These are phyloP conservation scores for Paratinospora sagittata DNA, from an alignment of 164 flowering plant species.

Conservation along the genomic window DNA sequence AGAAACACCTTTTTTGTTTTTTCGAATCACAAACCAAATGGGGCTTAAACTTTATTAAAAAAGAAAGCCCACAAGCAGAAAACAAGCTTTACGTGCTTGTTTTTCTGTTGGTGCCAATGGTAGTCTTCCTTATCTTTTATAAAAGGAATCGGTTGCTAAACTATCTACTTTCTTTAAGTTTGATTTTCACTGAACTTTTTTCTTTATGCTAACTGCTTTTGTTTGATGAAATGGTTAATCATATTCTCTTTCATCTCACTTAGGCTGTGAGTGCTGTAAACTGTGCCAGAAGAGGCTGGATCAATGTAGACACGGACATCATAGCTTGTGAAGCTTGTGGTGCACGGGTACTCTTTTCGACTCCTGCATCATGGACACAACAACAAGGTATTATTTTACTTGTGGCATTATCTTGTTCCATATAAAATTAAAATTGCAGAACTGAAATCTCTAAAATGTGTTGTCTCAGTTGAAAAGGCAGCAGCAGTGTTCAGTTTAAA, in stretches of 20 bases:
- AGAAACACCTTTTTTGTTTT: too few relatives aligned
- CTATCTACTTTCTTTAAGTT: not conserved
- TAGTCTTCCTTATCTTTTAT: too few relatives aligned
- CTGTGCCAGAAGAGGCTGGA: conserved; percentile 97
- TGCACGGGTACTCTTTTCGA: conserved; percentile 81
- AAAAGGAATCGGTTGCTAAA: not conserved
- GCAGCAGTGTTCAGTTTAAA: conserved; percentile 89
- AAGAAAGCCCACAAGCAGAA: too few relatives aligned
- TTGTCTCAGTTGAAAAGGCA: conserved; percentile 76
- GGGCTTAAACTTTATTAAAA: too few relatives aligned
- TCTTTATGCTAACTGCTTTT: not conserved
- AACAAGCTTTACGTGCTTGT: too few relatives aligned
- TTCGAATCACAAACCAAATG: too few relatives aligned
- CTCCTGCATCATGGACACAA: conserved; percentile 75
- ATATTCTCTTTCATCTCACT: conserved; percentile 3
- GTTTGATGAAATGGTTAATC: not conserved
- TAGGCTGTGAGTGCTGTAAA: conserved; percentile 82
- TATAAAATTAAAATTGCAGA: not conserved
- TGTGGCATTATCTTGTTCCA: not conserved
- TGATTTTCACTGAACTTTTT: not conserved
- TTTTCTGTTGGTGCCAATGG: too few relatives aligned
- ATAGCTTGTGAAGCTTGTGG: conserved; percentile 90
- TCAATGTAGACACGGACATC: conserved; percentile 77
- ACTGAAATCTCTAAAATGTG: not conserved
- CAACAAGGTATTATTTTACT: conserved; percentile 58